Percentiles rank a stretch among this genome's conserved stretches.
Evolutionary conservation across 352 stramenopile genomes (phyloP).

Genomic region (Aphanomyces astaci): DNA sequence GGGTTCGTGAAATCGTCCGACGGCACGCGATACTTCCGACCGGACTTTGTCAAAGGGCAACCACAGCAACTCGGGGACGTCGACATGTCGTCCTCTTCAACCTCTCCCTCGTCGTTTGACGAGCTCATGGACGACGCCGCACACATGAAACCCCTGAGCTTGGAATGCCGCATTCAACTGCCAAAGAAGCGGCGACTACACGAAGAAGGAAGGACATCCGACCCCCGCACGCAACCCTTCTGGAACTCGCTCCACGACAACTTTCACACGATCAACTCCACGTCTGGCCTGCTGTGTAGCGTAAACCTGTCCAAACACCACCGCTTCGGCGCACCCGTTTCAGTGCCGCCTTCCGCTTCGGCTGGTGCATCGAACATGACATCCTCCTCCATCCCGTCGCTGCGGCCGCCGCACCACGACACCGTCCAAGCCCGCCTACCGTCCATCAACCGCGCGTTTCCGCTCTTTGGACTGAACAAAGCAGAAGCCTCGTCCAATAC

Average conservation of each 20-base stretch:
- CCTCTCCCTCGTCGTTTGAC: background rate
- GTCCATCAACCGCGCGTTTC: conserved; percentile 16
- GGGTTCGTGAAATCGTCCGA: conserved; percentile 21
- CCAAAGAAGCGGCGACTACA: conserved; percentile 14
- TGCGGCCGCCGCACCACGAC: conserved; percentile 11
- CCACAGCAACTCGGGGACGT: conserved; percentile 18
- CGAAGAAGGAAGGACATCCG: background rate
- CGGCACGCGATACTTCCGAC: conserved; percentile 17
- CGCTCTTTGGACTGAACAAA: conserved; percentile 21
- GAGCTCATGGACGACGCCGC: background rate
- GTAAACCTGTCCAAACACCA: conserved; percentile 15
- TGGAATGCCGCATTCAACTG: conserved; percentile 20
- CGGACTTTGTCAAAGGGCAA: conserved; percentile 22
- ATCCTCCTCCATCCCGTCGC: background rate
- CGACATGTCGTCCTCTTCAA: background rate
- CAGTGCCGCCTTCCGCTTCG: background rate
- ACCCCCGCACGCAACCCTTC: background rate
- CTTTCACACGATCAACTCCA: background rate
- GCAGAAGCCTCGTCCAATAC: background rate
- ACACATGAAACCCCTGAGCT: background rate
- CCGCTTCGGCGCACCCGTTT: background rate
- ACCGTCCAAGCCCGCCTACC: background rate
- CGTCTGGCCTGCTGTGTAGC: conserved; percentile 8
- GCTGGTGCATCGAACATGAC: background rate
- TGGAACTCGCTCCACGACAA: conserved; percentile 6